Evolutionary conservation across 2,329 filamentous ascomycete genomes (phyloP).

Genomic region (Fusarium beomiforme): DNA sequence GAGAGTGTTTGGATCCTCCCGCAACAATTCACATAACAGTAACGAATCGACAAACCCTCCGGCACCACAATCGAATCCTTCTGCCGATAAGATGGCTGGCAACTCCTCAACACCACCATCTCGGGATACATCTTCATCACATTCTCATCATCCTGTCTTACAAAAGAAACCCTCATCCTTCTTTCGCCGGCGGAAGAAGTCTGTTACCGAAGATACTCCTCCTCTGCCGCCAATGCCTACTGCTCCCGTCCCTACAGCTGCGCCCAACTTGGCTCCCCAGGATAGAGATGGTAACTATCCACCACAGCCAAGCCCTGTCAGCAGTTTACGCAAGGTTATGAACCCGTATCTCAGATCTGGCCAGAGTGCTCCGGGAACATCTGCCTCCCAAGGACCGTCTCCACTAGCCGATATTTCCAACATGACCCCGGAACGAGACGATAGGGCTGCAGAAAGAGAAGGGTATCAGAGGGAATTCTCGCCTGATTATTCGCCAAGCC

Average conservation of each 20-base stretch:
- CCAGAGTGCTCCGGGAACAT: constrained; percentile 39
- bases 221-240: constrained; percentile 63
- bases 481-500: constrained; percentile 77
- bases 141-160: constrained; percentile 64
- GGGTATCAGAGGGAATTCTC: constrained; percentile 71
- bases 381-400: constrained; percentile 41
- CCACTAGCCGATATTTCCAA: constrained; percentile 41
- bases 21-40: constrained; percentile 52
- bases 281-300: constrained; percentile 46
- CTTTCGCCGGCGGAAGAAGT: constrained; percentile 94
- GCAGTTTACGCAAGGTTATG: constrained; percentile 87
- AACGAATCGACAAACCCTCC: constrained; percentile 37
- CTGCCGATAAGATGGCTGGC: constrained; percentile 55
- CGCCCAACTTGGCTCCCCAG: constrained; percentile 47
- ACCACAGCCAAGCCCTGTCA: constrained; percentile 71
- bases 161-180: constrained; percentile 96
- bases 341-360: constrained; percentile 75
- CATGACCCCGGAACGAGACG: constrained; percentile 27
- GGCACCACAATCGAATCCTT: constrained; percentile 32
- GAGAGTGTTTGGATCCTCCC: constrained; percentile 84
- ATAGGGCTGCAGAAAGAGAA: constrained; percentile 38
- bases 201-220: constrained; percentile 75
- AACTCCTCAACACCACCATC: constrained; percentile 62
- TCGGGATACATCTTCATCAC: constrained; percentile 56
- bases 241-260: constrained; percentile 52